A percentile compares a stretch with the other conserved stretches of the same genome.
Conservation (phyloP, 345 rosid species). For the Cardamine chenopodiifolia region DNA sequence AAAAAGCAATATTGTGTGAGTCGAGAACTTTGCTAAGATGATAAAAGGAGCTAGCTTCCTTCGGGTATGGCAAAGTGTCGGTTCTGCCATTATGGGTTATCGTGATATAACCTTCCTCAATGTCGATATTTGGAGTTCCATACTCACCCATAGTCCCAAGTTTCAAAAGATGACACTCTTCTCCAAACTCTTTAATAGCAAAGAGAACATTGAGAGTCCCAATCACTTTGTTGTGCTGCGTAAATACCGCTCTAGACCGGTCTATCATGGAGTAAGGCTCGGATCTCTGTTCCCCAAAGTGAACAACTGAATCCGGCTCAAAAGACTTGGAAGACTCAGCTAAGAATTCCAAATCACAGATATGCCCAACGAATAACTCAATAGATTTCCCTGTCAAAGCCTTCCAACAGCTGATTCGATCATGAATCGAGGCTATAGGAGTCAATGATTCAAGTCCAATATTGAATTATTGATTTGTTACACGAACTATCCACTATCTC, state of each 20-base stretch:
- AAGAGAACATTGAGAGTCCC: conserved; percentile 95
- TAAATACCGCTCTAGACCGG: conserved; percentile 83
- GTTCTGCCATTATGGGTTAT: conserved; percentile 92
- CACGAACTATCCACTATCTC: too few relatives aligned
- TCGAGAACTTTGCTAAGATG: conserved; percentile 99
- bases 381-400: conserved; percentile 80
- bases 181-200: conserved; percentile 87
- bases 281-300: conserved; percentile 93
- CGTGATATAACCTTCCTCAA: conserved; percentile 95
- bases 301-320: conserved; percentile 92
- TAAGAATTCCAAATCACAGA: conserved; percentile 94
- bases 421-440: conserved; percentile 82
- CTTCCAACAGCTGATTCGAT: conserved; percentile 84
- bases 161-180: conserved; percentile 91
- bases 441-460: conserved; percentile 87
- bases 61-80: conserved; percentile 93
- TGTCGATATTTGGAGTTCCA: conserved; percentile 98
- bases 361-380: conserved; percentile 80
- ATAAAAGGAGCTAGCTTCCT: conserved; percentile 98
- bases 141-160: conserved; percentile 99
- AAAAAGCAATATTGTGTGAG: conserved; percentile 92
- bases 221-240: conserved; percentile 92
- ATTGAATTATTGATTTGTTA: too few relatives aligned
- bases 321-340: conserved; percentile 78
- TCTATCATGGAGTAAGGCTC: conserved; percentile 99